Base-by-base conservation (phyloP, 805 yeast genomes). In the Lachancea kluyveri region DNA sequence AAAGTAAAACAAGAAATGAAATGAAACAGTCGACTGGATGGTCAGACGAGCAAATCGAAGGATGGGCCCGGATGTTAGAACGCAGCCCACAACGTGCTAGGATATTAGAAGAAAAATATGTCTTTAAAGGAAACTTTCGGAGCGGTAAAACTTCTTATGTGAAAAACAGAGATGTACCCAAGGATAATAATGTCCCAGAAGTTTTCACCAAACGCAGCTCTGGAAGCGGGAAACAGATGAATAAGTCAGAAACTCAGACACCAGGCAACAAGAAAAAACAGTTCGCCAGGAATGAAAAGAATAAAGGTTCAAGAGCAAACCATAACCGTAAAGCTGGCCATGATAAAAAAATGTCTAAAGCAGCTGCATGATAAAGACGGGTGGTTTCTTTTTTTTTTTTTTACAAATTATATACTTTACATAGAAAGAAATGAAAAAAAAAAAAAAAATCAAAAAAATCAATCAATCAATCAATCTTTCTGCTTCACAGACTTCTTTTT, bases 41-140 rank as follows among this genome's bases (percentile, higher is more conserved):
- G 95, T 65, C 87, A 0, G 88, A 87, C 55, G 95, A 86, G 49
- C 95, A 85, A 52, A 74, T 90, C 28, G 96, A 88, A 64, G 95
- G 95, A 0, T 90, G 96, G 96, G 79, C 80, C 1, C 62, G 81
- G 35, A 80, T 82, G 80, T 52, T 87, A 12, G 67, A 73, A 31
- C 72, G 72, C 45, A 72, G 77, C 25, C 86, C 92, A 1, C 64
- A 65, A 26, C 65, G 82, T 35, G 78, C 72, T 41, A 70, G 71
- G 43, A 37, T 74, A 3, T 52, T 83, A 35, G 94, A 83, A 46
- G 79, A 77, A 31, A 70, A 70, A 40, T 77, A 63, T 43, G 62
- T 74, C 63, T 68, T 69, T 37, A 60, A 53, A 40, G 75, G 74
- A 3, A 61, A 61, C 35, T 26, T 34, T 3, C 54, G 42, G 32